phyloP scores from a whole-genome alignment of 371 early-diverging fungal genomes.

The Haplosporangium sp. region DNA sequence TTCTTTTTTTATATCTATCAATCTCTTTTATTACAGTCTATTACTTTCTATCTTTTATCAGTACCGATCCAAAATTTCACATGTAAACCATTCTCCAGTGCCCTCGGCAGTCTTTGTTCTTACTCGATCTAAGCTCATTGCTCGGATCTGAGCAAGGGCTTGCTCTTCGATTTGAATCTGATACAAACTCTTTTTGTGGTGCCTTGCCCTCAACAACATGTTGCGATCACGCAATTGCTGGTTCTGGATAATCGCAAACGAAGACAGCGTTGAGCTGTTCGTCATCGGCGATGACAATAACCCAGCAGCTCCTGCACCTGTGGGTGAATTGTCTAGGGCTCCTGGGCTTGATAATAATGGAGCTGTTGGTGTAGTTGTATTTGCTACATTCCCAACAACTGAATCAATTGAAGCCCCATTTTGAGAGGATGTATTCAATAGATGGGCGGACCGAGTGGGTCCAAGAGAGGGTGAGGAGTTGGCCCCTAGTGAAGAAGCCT shows the following conservation, averaged over 20 bases:
- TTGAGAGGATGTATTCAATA: neutral
- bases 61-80: conserved; percentile 12
- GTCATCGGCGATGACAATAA: neutral
- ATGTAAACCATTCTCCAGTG: conserved; percentile 50
- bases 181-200: conserved; percentile 45
- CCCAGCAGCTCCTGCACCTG: neutral
- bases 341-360: neutral
- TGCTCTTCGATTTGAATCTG: conserved; percentile 56
- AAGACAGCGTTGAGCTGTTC: conserved; percentile 18
- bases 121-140: conserved; percentile 22
- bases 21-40: neutral
- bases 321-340: neutral
- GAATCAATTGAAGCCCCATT: neutral
- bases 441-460: neutral
- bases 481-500: neutral
- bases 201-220: conserved; percentile 26
- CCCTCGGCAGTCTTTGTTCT: conserved; percentile 26
- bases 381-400: neutral
- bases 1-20: neutral
- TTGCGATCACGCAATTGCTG: conserved; percentile 53
- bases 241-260: conserved; percentile 52
- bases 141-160: conserved; percentile 29
- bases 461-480: conserved; percentile 2
- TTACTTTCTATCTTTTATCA: neutral
- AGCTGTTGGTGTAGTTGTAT: neutral